Evolutionary conservation across 2,329 filamentous ascomycete genomes (phyloP).

Genomic region (Monilinia fructigena): DNA sequence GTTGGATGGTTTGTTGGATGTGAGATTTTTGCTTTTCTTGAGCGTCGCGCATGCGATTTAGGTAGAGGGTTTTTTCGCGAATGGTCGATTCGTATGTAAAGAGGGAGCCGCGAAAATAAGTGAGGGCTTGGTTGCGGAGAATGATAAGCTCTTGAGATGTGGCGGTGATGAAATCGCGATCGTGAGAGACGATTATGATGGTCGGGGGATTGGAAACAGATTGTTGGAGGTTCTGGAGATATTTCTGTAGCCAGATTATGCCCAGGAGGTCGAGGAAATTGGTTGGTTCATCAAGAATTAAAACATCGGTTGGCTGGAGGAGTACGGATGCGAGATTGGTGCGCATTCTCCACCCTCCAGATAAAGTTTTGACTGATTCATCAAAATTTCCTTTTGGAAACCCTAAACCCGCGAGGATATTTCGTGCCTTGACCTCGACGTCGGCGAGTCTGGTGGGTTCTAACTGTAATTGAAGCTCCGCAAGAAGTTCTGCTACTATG

Average conservation of each 20-base stretch:
- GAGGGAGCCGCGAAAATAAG: slow-evolving; percentile 74
- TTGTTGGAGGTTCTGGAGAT: slow-evolving; percentile 60
- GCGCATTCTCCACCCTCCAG: slow-evolving; percentile 76
- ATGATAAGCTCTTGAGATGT: slow-evolving; percentile 76
- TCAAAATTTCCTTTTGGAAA: slow-evolving; percentile 63
- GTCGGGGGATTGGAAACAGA: slow-evolving; percentile 56
- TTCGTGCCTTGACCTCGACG: slow-evolving; percentile 64
- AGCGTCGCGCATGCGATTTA: slow-evolving; percentile 75
- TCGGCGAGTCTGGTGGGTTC: slow-evolving; percentile 64
- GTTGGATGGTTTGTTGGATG: slow-evolving; percentile 73
- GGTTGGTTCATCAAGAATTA: slow-evolving; percentile 83
- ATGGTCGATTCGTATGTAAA: slow-evolving; percentile 68
- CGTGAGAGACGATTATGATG: slow-evolving; percentile 78
- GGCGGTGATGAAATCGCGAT: slow-evolving; percentile 74
- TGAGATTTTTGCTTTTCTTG: slow-evolving; percentile 79
- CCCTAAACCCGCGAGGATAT: slow-evolving; percentile 55
- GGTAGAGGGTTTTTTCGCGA: slow-evolving; percentile 64
- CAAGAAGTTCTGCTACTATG: slow-evolving; percentile 66
- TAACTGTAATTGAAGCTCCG: slow-evolving; percentile 65
- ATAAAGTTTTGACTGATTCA: slow-evolving; percentile 63
- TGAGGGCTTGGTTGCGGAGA: slow-evolving; percentile 67
- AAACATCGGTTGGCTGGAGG: slow-evolving; percentile 69
- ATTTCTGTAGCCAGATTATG: slow-evolving; percentile 80
- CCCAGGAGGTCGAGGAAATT: slow-evolving; percentile 82
- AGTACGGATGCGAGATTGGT: slow-evolving; percentile 64